Evolutionary conservation across 768 basidiomycete species (phyloP), one percentile per base, ranked within the genome.

Genomic region (Boletus insuetus): DNA sequence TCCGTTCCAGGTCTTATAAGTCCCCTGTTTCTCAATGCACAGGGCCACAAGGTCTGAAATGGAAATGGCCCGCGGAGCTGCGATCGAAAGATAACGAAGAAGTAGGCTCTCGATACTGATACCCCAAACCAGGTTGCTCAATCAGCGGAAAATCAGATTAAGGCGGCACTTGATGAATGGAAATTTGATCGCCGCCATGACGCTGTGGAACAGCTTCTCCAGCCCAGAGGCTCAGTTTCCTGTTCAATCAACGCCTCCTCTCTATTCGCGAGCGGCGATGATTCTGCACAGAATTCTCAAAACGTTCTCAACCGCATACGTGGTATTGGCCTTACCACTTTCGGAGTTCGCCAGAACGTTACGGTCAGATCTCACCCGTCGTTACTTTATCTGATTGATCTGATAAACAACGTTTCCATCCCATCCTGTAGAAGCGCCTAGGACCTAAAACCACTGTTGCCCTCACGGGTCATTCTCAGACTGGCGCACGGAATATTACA

Each of bases 161-260:
- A 73, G 64, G 69, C 74, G 14, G 68, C 73, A 29, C 68, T 86
- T 48, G 66, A 67, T 50, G 68, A 74, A 52, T 68, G 74, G 54
- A 73, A 77, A 63, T 64, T 76, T 55, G 67, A 71, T 56, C 72
- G 74, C 48, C 63, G 70, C 56, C 66, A 68, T 53, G 70, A 68
- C 55, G 71, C 72, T 40, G 58, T 75, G 20, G 74, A 78, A 46
- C 64, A 73, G 12, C 62, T 72, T 44, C 68, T 83, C 39, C 73
- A 74, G 44, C 76, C 82, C 10, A 76, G 72, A 64, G 81, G 79
- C 49, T 73, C 68, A 46, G 60, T 81, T 20, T 66, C 70, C 22
- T 76, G 79, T 63, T 74, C 73, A 11, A 53, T 87, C 48, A 76
- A 83, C 59, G 82, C 79, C 24, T 73, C 77, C 35, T 71, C 81